Evolutionary conservation across 768 basidiomycete genomes (phyloP), one percentile per base, ranked within the genome.

Genomic region (Serendipita sp.): DNA sequence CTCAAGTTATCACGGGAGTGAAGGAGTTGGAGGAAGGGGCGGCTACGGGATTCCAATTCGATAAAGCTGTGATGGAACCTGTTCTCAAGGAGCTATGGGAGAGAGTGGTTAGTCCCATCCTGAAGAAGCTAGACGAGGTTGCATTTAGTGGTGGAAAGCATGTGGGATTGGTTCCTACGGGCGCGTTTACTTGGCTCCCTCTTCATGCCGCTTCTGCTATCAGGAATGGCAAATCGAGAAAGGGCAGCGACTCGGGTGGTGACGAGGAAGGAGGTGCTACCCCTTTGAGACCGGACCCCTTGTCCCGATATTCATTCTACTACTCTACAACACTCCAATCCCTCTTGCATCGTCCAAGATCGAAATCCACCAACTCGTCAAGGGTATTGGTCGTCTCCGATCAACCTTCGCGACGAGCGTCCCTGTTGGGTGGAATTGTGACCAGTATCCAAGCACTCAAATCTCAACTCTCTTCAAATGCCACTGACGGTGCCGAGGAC

Each of bases 61-160:
- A 60, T 30, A 60, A 60, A 60, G 56, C 34, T 30, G 56, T 60
- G 16, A 23, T 60, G 28, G 56, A 60, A 30, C 56, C 56, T n/a
- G 56, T 60, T 10, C 34, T 60, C 28, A 60, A 60, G 56, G 56
- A 32, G 16, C 34, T 60, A n/a, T 60, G 56, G 56, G 56, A 60
- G 30, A 60, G 16, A 30, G 56, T 60, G 16, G 30, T 60, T 32
- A n/a, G 3, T n/a, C 56, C 56, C 4, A 30, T 60, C 16, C 16
- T 60, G 2, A 32, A 35, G 28, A 60, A 60, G 56, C 32, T 60
- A 30, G 56, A 60, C 30, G 56, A 60, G 28, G 56, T 60, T 8
- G 56, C 56, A 35, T 60, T 38, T n/a, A 30, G 56, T 38, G 56
- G 56, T 60, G 56, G 56, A n/a, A 60, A 35, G 36, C 23, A 36